Evolutionary conservation across 2,329 filamentous ascomycete genomes (phyloP).

Genomic region (Fusarium liriodendri): DNA sequence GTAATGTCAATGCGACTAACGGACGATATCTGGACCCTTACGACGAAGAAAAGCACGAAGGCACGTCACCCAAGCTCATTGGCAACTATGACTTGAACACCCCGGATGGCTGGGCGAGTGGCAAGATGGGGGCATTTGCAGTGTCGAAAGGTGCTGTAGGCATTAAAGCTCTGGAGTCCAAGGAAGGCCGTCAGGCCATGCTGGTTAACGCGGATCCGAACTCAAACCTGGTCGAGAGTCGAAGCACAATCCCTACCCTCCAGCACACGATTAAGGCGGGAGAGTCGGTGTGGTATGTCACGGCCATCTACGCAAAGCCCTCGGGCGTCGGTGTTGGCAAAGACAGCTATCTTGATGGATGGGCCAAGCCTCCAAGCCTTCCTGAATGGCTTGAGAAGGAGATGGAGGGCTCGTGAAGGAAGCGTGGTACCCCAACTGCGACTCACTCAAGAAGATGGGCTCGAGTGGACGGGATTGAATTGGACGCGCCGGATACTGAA

Average conservation of each 20-base stretch:
- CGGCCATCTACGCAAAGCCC: conserved; percentile 78
- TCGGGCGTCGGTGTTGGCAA: conserved; percentile 62
- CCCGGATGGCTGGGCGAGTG: conserved; percentile 65
- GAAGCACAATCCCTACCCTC: conserved; percentile 78
- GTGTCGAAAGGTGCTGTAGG: conserved; percentile 67
- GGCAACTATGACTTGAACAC: conserved; percentile 70
- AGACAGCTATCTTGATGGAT: conserved; percentile 67
- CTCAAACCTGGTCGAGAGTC: conserved; percentile 78
- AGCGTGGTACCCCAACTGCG: conserved; percentile 25
- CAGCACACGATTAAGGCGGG: conserved; percentile 69
- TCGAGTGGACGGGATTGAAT: conserved; percentile 27
- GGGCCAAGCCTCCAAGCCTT: conserved; percentile 68
- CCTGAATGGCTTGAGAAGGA: conserved; percentile 70
- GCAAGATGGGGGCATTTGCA: conserved; percentile 63
- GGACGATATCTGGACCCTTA: conserved; percentile 64
- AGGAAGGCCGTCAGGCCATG: conserved; percentile 65
- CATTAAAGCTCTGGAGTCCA: conserved; percentile 67
- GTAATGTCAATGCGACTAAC: conserved; percentile 60
- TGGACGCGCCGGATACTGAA: conserved; percentile 18
- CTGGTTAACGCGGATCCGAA: conserved; percentile 83
- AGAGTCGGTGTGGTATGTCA: conserved; percentile 73
- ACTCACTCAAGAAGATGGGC: background rate
- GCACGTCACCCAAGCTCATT: conserved; percentile 65
- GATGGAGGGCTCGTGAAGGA: conserved; percentile 49
- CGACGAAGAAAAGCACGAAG: conserved; percentile 58